These are phyloP conservation scores for Apiospora saccharicola DNA, from an alignment of 2,329 filamentous ascomycete genomes.

Conservation along the genomic window DNA sequence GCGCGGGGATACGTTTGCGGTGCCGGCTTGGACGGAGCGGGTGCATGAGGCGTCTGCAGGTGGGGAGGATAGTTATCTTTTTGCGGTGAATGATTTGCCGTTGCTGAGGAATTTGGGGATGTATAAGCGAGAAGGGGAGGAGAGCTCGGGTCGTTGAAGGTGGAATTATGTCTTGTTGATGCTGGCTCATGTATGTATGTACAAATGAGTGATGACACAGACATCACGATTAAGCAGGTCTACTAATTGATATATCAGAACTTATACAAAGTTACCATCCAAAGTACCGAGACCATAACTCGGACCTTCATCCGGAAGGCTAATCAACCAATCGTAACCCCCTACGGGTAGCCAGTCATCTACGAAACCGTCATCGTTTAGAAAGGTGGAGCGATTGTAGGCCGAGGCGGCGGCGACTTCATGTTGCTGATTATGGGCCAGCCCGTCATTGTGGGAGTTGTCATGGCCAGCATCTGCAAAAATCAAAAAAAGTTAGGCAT, in stretches of 20 bases:
- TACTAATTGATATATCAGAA: neutral
- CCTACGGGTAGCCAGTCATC: neutral
- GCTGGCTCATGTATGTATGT: too few species aligned
- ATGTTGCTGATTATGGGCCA: neutral
- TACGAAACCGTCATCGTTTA: too few species aligned
- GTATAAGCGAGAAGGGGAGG: slow-evolving; percentile 16
- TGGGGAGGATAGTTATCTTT: slow-evolving; percentile 15
- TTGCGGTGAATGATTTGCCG: slow-evolving; percentile 23
- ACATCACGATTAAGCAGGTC: neutral
- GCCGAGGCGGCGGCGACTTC: neutral
- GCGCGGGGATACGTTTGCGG: slow-evolving; percentile 25
- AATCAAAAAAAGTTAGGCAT: too few species aligned
- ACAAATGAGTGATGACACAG: too few species aligned
- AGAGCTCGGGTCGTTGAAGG: neutral
- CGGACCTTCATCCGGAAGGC: neutral
- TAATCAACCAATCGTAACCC: neutral
- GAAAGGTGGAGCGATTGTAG: too few species aligned
- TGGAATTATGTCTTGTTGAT: too few species aligned
- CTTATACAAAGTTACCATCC: neutral
- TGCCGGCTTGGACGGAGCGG: slow-evolving; percentile 24
- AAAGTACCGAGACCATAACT: neutral
- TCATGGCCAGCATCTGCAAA: too few species aligned
- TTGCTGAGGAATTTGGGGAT: slow-evolving; percentile 22
- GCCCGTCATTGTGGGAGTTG: too few species aligned
- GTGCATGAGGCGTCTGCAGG: neutral